These are phyloP conservation scores for Lophiotrema nucula DNA, from an alignment of 495 filamentous ascomycete genomes.

Conservation along the genomic window DNA sequence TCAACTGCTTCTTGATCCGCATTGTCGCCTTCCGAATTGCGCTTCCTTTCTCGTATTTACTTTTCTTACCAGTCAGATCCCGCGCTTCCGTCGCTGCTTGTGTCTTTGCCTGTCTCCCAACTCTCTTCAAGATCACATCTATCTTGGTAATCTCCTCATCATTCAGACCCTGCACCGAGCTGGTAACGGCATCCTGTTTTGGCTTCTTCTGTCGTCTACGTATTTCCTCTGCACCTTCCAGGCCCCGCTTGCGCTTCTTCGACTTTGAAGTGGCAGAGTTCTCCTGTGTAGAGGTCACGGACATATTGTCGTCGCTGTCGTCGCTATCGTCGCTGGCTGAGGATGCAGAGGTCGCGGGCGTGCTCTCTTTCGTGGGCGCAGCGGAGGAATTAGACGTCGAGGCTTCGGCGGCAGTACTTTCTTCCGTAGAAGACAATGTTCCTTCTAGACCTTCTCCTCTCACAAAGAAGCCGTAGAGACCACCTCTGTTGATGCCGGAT, in stretches of 20 bases:
- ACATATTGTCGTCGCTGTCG: slow-evolving; percentile 1
- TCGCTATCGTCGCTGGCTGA: not conserved
- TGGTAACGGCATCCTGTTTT: too few species aligned
- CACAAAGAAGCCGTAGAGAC: slow-evolving; percentile 81
- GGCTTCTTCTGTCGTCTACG: not conserved
- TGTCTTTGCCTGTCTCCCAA: too few species aligned
- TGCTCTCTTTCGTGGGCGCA: slow-evolving; percentile 11
- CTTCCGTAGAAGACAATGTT: slow-evolving; percentile 48
- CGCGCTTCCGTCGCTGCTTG: too few species aligned
- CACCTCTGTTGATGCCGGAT: slow-evolving; percentile 43
- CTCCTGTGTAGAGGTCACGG: not conserved
- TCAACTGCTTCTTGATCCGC: slow-evolving; percentile 7
- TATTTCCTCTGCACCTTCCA: not conserved
- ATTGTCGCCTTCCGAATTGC: slow-evolving; percentile 15
- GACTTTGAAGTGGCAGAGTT: not conserved
- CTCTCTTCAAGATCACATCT: too few species aligned
- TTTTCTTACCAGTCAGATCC: slow-evolving; percentile 7
- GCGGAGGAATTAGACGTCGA: slow-evolving; percentile 2
- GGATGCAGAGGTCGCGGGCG: slow-evolving; percentile 18
- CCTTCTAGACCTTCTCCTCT: slow-evolving; percentile 70
- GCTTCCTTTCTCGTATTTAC: slow-evolving; percentile 4
- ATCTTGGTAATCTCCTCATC: too few species aligned
- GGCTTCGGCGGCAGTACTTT: slow-evolving; percentile 15
- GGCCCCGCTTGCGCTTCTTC: slow-evolving; percentile 25
- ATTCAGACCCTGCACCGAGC: too few species aligned